Percentiles rank a stretch among this genome's conserved stretches.
phyloP scores from a whole-genome alignment of 805 yeast genomes.

The Starmerella apicola region DNA sequence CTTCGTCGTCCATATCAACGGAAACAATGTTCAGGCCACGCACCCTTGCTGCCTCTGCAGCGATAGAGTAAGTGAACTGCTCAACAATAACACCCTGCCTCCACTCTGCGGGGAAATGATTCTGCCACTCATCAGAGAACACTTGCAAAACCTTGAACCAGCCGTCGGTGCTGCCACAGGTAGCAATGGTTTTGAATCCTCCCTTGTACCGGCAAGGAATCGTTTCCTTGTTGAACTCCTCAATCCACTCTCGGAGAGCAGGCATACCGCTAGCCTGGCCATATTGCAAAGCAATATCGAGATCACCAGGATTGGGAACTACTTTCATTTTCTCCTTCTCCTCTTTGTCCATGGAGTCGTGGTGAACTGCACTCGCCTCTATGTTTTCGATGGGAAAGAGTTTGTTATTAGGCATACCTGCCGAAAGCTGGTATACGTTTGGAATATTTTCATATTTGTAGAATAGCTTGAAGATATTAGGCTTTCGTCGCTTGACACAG shows the following conservation, averaged over 20 bases:
- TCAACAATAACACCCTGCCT: slow-evolving; percentile 65
- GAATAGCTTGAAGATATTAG: slow-evolving; percentile 21
- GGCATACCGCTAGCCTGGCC: slow-evolving; percentile 77
- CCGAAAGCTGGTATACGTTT: slow-evolving; percentile 20
- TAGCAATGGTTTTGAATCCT: slow-evolving; percentile 18
- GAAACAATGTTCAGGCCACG: slow-evolving; percentile 54
- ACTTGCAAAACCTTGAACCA: slow-evolving; percentile 21
- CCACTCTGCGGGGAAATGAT: slow-evolving; percentile 11
- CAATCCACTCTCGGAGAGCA: slow-evolving; percentile 53
- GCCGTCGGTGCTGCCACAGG: slow-evolving; percentile 23
- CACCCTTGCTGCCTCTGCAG: slow-evolving; percentile 56
- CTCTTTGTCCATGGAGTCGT: slow-evolving; percentile 2
- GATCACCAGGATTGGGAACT: slow-evolving; percentile 16
- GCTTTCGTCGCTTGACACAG: slow-evolving; percentile 19
- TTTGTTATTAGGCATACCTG: slow-evolving; percentile 21
- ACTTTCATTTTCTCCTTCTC: slow-evolving; percentile 1
- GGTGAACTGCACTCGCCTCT: slow-evolving; percentile 11
- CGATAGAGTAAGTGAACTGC: slow-evolving; percentile 63
- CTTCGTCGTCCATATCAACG: slow-evolving; percentile 51
- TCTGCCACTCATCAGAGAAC: slow-evolving; percentile 21
- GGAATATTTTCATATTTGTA: slow-evolving; percentile 22
- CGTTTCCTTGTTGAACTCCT: slow-evolving; percentile 38
- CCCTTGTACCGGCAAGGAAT: slow-evolving; percentile 19
- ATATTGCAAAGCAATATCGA: slow-evolving; percentile 77
- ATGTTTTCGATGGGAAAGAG: slow-evolving; percentile 20